Evolutionary conservation across 2,329 filamentous ascomycete genomes (phyloP), one percentile per base, ranked within the genome.

Genomic region (Aspergillus tanneri): DNA sequence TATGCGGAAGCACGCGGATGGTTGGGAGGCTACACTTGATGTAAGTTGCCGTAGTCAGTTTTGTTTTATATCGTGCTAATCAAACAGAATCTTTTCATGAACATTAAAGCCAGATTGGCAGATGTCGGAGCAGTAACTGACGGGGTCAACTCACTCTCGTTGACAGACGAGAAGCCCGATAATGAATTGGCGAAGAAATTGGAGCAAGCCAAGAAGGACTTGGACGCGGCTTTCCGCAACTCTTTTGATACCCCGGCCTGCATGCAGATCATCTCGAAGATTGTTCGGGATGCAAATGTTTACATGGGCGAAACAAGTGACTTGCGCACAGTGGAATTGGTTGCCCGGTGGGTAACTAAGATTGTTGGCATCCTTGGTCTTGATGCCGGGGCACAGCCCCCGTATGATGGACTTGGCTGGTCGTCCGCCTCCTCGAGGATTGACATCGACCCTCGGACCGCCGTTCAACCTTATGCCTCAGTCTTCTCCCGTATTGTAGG

Each of bases 221-320:
- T 86, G n/a, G 72, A 86, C 59, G 73, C 75, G 34, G 86, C 87
- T 2, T 77, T 96, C 12, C 79, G 79, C 58, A 90, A 95, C 70
- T 96, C 90, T 0, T 95, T 96, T 67, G 87, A 96, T 69, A 96
- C 91, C 0, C 84, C 88, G 1, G 75, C 77, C 42, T 89, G 85
- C 4, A 90, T 96, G 86, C 80, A 81, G 40, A 73, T 83, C n/a
- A 85, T 96, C 38, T 82, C 84, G 2, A 83, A 88, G 47, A 73
- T 96, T 19, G 85, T 96, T 53, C 86, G 84, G 39, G 82, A 87
- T 34, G 87, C 86, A 63, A 96, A 96, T 69, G 75, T 73, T 21
- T 34, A 34, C 14, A 34, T 34, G 14, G 30, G 30, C 12, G 30
- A 34, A 18, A 34, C 30, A 7, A 34, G 19, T 18, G 30, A 34